These are phyloP conservation scores for Verticillium zaregamsianum DNA, from an alignment of 2,329 filamentous ascomycete genomes.

Conservation along the genomic window DNA sequence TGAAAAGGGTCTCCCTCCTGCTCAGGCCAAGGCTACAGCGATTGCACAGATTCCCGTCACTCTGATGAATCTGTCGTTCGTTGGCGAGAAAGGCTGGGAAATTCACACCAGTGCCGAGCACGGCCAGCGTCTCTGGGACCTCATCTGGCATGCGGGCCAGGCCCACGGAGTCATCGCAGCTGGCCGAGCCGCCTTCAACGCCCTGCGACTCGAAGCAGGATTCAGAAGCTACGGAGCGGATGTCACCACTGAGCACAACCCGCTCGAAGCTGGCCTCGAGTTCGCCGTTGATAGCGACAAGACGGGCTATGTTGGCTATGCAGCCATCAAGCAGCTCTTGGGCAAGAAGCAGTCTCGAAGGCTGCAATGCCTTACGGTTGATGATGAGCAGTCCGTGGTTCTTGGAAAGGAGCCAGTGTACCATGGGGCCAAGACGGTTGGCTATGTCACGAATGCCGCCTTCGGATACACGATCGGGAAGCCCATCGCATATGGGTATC, in stretches of 20 bases:
- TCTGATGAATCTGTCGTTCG: conserved; percentile 52
- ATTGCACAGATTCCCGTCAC: conserved; percentile 54
- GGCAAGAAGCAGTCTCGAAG: conserved; percentile 24
- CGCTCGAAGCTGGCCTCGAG: conserved; percentile 53
- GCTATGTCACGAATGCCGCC: conserved; percentile 57
- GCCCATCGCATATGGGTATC: conserved; percentile 55
- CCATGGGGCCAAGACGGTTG: conserved; percentile 36
- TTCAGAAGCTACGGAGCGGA: conserved; percentile 54
- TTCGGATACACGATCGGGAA: conserved; percentile 57
- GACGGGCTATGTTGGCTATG: conserved; percentile 45
- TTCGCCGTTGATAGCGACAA: conserved; percentile 45
- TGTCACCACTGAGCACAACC: conserved; percentile 57
- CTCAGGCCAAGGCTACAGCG: conserved; percentile 41
- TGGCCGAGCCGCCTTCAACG: conserved; percentile 53
- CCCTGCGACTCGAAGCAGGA: conserved; percentile 56
- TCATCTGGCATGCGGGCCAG: conserved; percentile 49
- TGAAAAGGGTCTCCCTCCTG: conserved; percentile 42
- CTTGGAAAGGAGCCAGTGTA: conserved; percentile 61
- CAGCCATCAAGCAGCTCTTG: conserved; percentile 38
- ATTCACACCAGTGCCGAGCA: conserved; percentile 57
- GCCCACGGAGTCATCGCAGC: conserved; percentile 52
- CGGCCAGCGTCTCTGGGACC: conserved; percentile 55
- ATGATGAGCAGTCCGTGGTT: conserved; percentile 53
- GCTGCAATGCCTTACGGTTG: conserved; percentile 47
- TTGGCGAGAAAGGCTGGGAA: conserved; percentile 61